These are phyloP conservation scores for Trichoderma atroviride DNA, from an alignment of 2,329 filamentous ascomycete species.

Conservation along the genomic window DNA sequence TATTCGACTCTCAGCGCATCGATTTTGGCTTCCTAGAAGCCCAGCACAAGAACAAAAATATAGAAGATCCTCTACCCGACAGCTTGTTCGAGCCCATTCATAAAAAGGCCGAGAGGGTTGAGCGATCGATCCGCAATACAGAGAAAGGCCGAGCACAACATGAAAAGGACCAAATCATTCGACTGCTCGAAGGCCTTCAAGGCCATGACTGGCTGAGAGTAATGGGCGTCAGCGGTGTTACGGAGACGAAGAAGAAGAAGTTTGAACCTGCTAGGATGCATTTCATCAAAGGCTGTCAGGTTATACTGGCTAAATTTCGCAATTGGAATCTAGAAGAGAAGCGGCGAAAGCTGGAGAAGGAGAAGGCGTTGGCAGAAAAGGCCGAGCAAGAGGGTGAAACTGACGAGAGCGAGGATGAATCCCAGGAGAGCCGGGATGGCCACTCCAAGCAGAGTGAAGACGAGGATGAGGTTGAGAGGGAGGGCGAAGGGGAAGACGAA, in stretches of 20 bases:
- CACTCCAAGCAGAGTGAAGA: conserved; percentile 31
- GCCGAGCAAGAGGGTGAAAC: conserved; percentile 42
- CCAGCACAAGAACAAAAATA: conserved; percentile 47
- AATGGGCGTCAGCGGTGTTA: conserved; percentile 85
- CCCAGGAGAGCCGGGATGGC: conserved; percentile 40
- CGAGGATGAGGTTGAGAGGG: conserved; percentile 29
- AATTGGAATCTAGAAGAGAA: conserved; percentile 90
- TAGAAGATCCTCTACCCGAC: conserved; percentile 60
- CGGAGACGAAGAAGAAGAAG: conserved; percentile 80
- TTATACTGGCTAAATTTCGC: conserved; percentile 83
- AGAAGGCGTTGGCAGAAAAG: conserved; percentile 52
- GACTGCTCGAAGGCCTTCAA: conserved; percentile 77
- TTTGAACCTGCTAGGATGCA: conserved; percentile 84
- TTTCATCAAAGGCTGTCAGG: conserved; percentile 81
- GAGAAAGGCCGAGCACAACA: conserved; percentile 68
- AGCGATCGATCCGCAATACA: conserved; percentile 64
- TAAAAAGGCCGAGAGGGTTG: conserved; percentile 60
- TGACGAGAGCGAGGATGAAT: conserved; percentile 33
- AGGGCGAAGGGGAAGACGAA: conserved; percentile 43
- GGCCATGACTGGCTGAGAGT: conserved; percentile 91
- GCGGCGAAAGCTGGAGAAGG: conserved; percentile 74
- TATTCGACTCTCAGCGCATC: conserved; percentile 59
- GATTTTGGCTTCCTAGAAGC: conserved; percentile 58
- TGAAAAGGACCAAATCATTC: conserved; percentile 66
- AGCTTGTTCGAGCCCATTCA: conserved; percentile 57